phyloP scores from a whole-genome alignment of 306 rosid genomes.

The Malus fusca region DNA sequence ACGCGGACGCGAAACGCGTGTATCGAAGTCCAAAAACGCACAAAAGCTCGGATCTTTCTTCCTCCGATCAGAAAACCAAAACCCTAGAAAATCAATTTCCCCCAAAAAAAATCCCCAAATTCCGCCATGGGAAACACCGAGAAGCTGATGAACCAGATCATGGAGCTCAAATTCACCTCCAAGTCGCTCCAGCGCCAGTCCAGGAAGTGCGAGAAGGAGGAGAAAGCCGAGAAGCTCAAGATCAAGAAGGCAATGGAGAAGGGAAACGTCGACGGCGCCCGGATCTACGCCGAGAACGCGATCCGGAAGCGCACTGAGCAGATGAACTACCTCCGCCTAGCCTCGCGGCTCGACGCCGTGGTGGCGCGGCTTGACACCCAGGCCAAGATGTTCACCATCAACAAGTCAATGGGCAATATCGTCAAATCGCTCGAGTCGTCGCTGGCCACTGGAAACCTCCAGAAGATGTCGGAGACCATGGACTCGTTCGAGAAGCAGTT shows the following conservation, averaged over 20 bases:
- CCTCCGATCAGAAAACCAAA: neutral
- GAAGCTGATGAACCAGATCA: conserved; percentile 85
- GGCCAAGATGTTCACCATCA: conserved; percentile 89
- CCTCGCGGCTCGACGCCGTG: conserved; percentile 90
- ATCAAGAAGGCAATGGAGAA: conserved; percentile 95
- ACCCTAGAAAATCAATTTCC: neutral
- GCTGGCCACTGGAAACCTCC: conserved; percentile 67
- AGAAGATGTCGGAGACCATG: conserved; percentile 98
- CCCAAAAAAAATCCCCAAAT: neutral
- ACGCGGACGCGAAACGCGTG: neutral
- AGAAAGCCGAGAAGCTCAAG: conserved; percentile 83
- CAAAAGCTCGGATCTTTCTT: neutral
- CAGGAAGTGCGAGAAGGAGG: conserved; percentile 88
- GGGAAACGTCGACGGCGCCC: conserved; percentile 87
- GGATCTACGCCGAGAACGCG: conserved; percentile 95
- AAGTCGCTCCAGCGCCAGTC: conserved; percentile 88
- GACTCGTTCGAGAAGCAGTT: conserved; percentile 92
- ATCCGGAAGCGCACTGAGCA: conserved; percentile 88
- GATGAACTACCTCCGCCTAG: conserved; percentile 89
- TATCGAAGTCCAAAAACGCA: neutral
- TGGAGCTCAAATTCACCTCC: conserved; percentile 90
- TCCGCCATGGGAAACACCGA: conserved; percentile 81
- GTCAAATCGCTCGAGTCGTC: conserved; percentile 83
- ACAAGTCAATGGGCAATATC: conserved; percentile 79
- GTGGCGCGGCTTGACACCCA: conserved; percentile 95